A percentile compares a stretch with the other conserved stretches of the same genome.
These are phyloP conservation scores for Apophysomyces elegans DNA, from an alignment of 371 early-diverging fungal genomes.

Conservation along the genomic window DNA sequence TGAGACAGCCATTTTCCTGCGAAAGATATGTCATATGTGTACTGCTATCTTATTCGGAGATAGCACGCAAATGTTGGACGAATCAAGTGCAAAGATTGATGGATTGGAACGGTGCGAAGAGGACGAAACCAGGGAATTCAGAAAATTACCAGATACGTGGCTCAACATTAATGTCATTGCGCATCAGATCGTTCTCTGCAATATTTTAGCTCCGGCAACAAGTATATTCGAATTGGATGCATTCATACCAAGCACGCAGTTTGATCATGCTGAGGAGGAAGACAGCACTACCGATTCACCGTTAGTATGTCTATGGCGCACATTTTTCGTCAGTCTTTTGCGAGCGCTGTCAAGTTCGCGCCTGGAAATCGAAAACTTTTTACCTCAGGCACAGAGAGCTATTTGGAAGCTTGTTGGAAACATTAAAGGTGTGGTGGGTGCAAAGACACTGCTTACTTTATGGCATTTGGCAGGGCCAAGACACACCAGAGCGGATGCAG, in stretches of 20 bases:
- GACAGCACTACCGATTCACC: background rate
- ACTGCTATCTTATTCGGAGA: conserved; percentile 55
- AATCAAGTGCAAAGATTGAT: conserved; percentile 27
- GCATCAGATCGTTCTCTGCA: conserved; percentile 52
- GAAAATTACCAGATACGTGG: conserved; percentile 60
- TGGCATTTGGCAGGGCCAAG: conserved; percentile 56
- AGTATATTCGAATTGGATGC: conserved; percentile 50
- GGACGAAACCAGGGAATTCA: conserved; percentile 24
- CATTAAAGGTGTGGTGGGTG: conserved; percentile 62
- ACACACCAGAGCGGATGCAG: conserved; percentile 7
- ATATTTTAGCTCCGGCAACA: conserved; percentile 59
- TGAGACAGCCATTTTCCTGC: conserved; percentile 54
- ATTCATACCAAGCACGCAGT: conserved; percentile 38
- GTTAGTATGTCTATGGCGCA: conserved; percentile 53
- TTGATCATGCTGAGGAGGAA: conserved; percentile 17
- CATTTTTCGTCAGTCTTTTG: conserved; percentile 59
- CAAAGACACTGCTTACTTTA: conserved; percentile 51
- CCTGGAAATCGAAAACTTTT: conserved; percentile 60
- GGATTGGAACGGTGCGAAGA: conserved; percentile 28
- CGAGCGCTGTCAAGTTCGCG: conserved; percentile 61
- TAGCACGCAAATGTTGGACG: conserved; percentile 31
- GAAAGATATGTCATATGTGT: conserved; percentile 57
- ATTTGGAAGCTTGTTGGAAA: conserved; percentile 67
- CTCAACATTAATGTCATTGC: conserved; percentile 60
- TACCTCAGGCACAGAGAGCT: conserved; percentile 63